A percentile compares a stretch with the other conserved stretches of the same genome.
phyloP scores from a whole-genome alignment of 345 rosid genomes.

The Salix purpurea region DNA sequence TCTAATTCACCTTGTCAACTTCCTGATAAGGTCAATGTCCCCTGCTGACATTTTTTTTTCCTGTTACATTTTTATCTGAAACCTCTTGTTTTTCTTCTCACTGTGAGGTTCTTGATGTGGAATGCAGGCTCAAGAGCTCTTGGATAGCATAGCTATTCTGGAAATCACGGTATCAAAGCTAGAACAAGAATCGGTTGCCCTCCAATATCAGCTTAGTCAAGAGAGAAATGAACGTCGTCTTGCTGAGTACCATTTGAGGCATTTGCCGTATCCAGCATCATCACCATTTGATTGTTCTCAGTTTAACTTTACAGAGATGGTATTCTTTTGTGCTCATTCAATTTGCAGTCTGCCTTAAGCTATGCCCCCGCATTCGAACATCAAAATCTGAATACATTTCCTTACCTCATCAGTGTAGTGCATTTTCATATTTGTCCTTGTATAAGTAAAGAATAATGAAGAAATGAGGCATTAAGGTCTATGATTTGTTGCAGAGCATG shows the following conservation, averaged over 20 bases:
- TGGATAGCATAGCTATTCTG: conserved; percentile 62
- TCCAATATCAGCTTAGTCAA: conserved; percentile 69
- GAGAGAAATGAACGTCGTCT: conserved; percentile 77
- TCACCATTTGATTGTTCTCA: conserved; percentile 25
- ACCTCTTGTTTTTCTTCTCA: conserved; percentile 1
- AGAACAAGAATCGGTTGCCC: conserved; percentile 60
- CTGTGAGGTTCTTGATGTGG: conserved; percentile 8
- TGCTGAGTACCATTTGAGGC: conserved; percentile 51
- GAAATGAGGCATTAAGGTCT: not conserved
- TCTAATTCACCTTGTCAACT: conserved; percentile 55
- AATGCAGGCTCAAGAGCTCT: conserved; percentile 66
- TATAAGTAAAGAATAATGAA: not conserved
- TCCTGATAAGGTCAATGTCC: conserved; percentile 57
- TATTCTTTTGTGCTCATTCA: conserved; percentile 4
- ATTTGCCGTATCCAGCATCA: conserved; percentile 34
- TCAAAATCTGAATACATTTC: not conserved
- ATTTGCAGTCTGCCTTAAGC: not conserved
- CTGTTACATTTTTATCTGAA: not conserved
- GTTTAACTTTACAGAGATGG: conserved; percentile 24
- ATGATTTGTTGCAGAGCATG: conserved; percentile 17
- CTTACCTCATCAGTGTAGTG: not conserved
- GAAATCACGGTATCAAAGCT: conserved; percentile 75
- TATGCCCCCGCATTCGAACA: no score
- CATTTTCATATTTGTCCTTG: conserved; percentile 1
- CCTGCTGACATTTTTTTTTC: not conserved